phyloP scores from a whole-genome alignment of 2,329 filamentous ascomycete genomes.

The Venturia asperata region DNA sequence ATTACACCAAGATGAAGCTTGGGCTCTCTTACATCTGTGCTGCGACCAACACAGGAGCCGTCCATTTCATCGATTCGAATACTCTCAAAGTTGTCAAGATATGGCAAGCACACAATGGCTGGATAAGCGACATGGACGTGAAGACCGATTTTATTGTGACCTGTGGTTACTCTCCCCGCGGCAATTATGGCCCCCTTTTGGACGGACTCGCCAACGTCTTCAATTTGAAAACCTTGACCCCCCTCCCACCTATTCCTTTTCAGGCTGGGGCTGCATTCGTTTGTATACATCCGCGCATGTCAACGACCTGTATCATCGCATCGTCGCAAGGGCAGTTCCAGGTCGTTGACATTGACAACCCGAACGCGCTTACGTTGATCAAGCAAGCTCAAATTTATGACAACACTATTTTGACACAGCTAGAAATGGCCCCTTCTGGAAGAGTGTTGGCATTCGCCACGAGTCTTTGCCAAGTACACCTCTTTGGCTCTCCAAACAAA shows the following conservation, averaged over 20 bases:
- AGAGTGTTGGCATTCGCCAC: conserved; percentile 79
- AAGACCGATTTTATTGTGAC: conserved; percentile 93
- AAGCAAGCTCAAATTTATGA: conserved; percentile 70
- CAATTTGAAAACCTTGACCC: conserved; percentile 82
- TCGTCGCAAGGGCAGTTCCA: conserved; percentile 92
- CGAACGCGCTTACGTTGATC: conserved; percentile 70
- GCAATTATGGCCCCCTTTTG: conserved; percentile 70
- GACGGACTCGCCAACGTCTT: conserved; percentile 94
- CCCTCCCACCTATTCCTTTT: conserved; percentile 83
- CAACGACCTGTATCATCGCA: conserved; percentile 88
- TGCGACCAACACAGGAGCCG: conserved; percentile 71
- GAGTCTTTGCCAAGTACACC: conserved; percentile 67
- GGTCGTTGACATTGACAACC: conserved; percentile 91
- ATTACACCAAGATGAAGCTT: conserved; percentile 89
- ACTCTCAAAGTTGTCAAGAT: conserved; percentile 72
- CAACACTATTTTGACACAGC: conserved; percentile 60
- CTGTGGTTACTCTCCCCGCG: conserved; percentile 83
- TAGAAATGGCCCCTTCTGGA: conserved; percentile 82
- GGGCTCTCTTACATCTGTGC: conserved; percentile 82
- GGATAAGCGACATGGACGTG: conserved; percentile 95
- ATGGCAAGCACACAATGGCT: conserved; percentile 84
- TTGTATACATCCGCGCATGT: conserved; percentile 91
- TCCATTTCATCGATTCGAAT: conserved; percentile 78
- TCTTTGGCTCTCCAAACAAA: conserved; percentile 84
- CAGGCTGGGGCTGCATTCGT: conserved; percentile 90